These are phyloP conservation scores for Williopsis jadinii DNA, from an alignment of 1,139 yeast species.

Conservation along the genomic window DNA sequence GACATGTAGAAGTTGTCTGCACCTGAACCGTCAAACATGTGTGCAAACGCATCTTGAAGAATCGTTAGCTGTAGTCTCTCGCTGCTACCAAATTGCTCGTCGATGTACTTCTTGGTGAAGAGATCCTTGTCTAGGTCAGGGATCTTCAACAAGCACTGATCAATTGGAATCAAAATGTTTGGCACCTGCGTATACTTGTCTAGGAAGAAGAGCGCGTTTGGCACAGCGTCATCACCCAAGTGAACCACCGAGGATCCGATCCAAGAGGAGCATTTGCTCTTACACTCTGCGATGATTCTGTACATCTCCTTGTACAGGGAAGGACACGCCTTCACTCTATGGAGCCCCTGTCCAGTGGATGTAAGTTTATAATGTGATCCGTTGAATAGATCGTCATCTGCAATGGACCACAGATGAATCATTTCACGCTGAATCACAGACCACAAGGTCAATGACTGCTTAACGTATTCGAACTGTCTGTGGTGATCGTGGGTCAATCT, in stretches of 20 bases:
- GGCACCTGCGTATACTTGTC: conserved; percentile 77
- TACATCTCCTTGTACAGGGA: conserved; percentile 61
- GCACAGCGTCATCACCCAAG: conserved; percentile 72
- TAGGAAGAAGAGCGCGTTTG: conserved; percentile 65
- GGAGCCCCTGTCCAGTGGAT: conserved; percentile 76
- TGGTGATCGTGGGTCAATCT: conserved; percentile 63
- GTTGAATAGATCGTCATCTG: conserved; percentile 58
- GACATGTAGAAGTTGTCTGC: conserved; percentile 75
- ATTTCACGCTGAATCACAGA: conserved; percentile 66
- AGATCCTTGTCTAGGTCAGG: conserved; percentile 45
- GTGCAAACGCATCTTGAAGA: conserved; percentile 61
- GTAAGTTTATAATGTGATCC: conserved; percentile 45
- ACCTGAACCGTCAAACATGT: conserved; percentile 73
- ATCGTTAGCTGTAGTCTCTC: conserved; percentile 46
- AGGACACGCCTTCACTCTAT: conserved; percentile 67
- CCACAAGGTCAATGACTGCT: conserved; percentile 67
- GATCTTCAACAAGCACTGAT: conserved; percentile 44
- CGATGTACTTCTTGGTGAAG: conserved; percentile 41
- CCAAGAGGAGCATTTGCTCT: conserved; percentile 55
- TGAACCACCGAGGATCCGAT: conserved; percentile 73
- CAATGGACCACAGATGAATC: conserved; percentile 65
- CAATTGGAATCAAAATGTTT: conserved; percentile 61
- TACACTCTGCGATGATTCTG: conserved; percentile 52
- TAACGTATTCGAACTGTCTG: conserved; percentile 61
- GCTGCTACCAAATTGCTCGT: conserved; percentile 46